A percentile compares a stretch with the other conserved stretches of the same genome.
Conservation (phyloP, 805 yeast genomes). For the Ogataea corticis region DNA sequence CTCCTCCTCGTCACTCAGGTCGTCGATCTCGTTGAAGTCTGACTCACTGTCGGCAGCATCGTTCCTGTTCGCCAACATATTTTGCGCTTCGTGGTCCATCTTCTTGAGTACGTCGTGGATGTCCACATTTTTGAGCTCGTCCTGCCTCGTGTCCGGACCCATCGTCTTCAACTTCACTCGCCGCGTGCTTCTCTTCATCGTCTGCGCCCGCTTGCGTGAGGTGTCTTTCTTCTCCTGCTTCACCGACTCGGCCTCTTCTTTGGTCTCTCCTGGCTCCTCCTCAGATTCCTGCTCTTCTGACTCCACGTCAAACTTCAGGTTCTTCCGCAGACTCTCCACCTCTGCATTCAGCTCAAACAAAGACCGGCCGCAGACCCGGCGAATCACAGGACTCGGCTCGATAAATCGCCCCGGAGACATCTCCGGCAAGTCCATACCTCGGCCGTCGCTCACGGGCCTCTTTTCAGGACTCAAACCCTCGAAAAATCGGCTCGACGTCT, state of each 20-base stretch:
- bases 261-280: slow-evolving; percentile 17
- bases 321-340: slow-evolving; percentile 37
- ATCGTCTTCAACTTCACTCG: slow-evolving; percentile 49
- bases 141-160: slow-evolving; percentile 27
- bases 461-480: slow-evolving; percentile 13
- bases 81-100: slow-evolving; percentile 23
- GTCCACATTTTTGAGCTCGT: slow-evolving; percentile 38
- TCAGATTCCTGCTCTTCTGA: slow-evolving; percentile 21
- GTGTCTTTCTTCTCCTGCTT: slow-evolving; percentile 9
- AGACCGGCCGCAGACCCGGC: slow-evolving; percentile 30
- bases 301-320: slow-evolving; percentile 21
- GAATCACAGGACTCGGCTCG: slow-evolving; percentile 36
- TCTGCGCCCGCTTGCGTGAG: slow-evolving; percentile 23
- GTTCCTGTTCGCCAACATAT: slow-evolving; percentile 12
- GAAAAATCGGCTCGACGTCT: slow-evolving; percentile 8
- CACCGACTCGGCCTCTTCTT: slow-evolving; percentile 21
- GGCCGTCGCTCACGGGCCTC: not conserved
- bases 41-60: slow-evolving; percentile 4
- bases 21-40: slow-evolving; percentile 1
- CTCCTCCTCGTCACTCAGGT: slow-evolving; percentile 6
- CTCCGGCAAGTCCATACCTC: not conserved
- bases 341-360: slow-evolving; percentile 51
- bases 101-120: slow-evolving; percentile 44
- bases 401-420: slow-evolving; percentile 19
- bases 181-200: slow-evolving; percentile 50